A percentile compares a stretch with the other conserved stretches of the same genome.
phyloP scores from a whole-genome alignment of 352 stramenopile genomes.

The Pythium phragmiticola region DNA sequence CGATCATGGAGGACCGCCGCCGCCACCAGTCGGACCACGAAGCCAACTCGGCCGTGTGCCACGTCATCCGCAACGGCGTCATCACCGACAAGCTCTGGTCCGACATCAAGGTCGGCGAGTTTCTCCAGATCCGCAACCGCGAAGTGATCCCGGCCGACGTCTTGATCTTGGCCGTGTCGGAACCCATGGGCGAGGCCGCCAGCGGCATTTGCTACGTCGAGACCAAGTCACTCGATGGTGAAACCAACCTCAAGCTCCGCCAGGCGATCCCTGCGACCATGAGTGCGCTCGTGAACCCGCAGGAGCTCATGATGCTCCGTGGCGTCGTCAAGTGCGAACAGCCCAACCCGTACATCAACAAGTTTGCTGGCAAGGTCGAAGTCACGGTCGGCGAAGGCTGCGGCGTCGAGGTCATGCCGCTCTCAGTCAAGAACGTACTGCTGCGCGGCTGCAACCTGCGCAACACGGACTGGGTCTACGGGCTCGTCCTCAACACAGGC shows the following conservation, averaged over 20 bases:
- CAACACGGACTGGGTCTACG: slow-evolving; percentile 89
- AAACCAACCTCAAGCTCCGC: slow-evolving; percentile 92
- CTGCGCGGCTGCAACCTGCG: slow-evolving; percentile 85
- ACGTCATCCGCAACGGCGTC: slow-evolving; percentile 63
- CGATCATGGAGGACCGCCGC: slow-evolving; percentile 83
- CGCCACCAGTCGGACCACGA: slow-evolving; percentile 78
- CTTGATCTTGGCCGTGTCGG: slow-evolving; percentile 80
- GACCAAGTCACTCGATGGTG: slow-evolving; percentile 91
- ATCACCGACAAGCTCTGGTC: slow-evolving; percentile 78
- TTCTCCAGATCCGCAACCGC: slow-evolving; percentile 89
- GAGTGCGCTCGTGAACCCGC: slow-evolving; percentile 48
- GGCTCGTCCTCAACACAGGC: slow-evolving; percentile 88
- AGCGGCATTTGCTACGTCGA: slow-evolving; percentile 87
- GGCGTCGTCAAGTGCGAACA: slow-evolving; percentile 71
- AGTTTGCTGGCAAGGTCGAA: slow-evolving; percentile 85
- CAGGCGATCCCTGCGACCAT: slow-evolving; percentile 75
- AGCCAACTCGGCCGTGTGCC: slow-evolving; percentile 76
- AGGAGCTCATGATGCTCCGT: slow-evolving; percentile 52
- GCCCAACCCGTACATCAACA: slow-evolving; percentile 87
- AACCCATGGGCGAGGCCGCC: slow-evolving; percentile 66
- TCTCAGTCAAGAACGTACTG: slow-evolving; percentile 89
- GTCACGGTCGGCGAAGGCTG: slow-evolving; percentile 63
- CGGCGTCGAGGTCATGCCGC: slow-evolving; percentile 67
- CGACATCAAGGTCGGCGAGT: slow-evolving; percentile 86
- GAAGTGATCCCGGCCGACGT: slow-evolving; percentile 87